These are phyloP conservation scores for Echinochloa phyllopogon DNA, from an alignment of 176 grass and related monocot species.

Conservation along the genomic window DNA sequence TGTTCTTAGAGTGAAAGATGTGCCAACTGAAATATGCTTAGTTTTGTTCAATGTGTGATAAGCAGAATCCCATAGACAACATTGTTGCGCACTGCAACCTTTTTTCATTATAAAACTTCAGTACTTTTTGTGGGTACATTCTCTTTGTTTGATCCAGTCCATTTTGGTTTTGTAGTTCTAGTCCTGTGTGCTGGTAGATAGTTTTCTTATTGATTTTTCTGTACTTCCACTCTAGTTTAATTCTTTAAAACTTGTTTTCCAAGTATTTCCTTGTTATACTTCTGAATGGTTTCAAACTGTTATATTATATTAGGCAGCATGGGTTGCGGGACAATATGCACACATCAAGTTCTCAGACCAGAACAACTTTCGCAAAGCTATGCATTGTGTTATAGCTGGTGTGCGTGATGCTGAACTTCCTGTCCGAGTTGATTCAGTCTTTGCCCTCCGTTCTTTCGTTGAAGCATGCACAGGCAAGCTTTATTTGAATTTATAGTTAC, in stretches of 20 bases:
- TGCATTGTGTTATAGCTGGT: conserved; percentile 84
- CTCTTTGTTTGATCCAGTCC: neutral
- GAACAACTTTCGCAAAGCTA: conserved; percentile 75
- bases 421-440: conserved; percentile 93
- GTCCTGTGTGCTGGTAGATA: neutral
- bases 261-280: conserved; percentile 2
- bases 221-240: conserved; percentile 17
- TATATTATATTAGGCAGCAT: conserved; percentile 72
- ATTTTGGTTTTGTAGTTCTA: neutral
- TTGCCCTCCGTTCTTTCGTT: conserved; percentile 94
- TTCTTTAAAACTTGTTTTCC: conserved; percentile 6
- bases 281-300: conserved; percentile 17
- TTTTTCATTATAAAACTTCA: too few relatives aligned
- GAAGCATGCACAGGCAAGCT: conserved; percentile 86
- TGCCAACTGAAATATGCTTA: neutral
- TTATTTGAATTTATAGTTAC: conserved; percentile 23
- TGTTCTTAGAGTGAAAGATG: neutral
- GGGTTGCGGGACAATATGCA: conserved; percentile 95
- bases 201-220: neutral
- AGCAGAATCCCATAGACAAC: neutral
- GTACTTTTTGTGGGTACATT: neutral
- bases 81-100: neutral
- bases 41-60: neutral
- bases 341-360: conserved; percentile 82
- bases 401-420: conserved; percentile 88